Base-by-base conservation (phyloP, 805 yeast genomes). In the Kregervanrija delftensis region DNA sequence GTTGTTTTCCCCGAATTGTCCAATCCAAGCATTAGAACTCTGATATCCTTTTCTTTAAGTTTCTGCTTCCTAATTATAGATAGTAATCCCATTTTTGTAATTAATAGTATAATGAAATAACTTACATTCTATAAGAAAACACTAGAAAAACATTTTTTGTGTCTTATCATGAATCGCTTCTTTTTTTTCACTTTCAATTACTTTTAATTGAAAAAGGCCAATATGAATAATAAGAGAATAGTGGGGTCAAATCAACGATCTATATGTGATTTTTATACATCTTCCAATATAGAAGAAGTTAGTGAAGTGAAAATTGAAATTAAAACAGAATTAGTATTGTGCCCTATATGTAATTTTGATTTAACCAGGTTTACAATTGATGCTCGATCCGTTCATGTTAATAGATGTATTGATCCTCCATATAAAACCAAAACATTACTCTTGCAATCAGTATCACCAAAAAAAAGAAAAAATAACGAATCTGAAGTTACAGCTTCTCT, bases 1-100 rank as follows among this genome's bases (percentile, higher is more conserved):
- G 96, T 86, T 2, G 96, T 85, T 61, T 90, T 90, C 2, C 98
- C 98, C 0, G 96, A 77, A 61, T 87, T 88, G 59, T 90, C 98
- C 3, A 90, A 74, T 0, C 98, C 98, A 11, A 90, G 72, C 46
- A 86, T 71, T 16, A 91, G 68, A 22, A 88, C 73, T 16, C 96
- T 68, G 32, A 86, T 65, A 60, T 89, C 96, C 44, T 72, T 70
- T 52, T 87, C 96, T 60, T 86, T 88, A 35, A 77, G 68, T 65
- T 87, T 83, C 58, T 87, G 96, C 59, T 88, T 89, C 55, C 82
- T 73, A 45, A 90, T 83, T 30, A 88, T 82, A 1, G 87, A 76
- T 13, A 89, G 65, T 2, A 89, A 73, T 0, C 96, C 96, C 97
- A 89, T 89, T 12, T 4, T 22, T 22, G 28, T 22, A 5, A 22